Percentiles rank a stretch among this genome's conserved stretches.
These are phyloP conservation scores for Neofusicoccum cordaticola DNA, from an alignment of 2,329 filamentous ascomycete species.

Conservation along the genomic window DNA sequence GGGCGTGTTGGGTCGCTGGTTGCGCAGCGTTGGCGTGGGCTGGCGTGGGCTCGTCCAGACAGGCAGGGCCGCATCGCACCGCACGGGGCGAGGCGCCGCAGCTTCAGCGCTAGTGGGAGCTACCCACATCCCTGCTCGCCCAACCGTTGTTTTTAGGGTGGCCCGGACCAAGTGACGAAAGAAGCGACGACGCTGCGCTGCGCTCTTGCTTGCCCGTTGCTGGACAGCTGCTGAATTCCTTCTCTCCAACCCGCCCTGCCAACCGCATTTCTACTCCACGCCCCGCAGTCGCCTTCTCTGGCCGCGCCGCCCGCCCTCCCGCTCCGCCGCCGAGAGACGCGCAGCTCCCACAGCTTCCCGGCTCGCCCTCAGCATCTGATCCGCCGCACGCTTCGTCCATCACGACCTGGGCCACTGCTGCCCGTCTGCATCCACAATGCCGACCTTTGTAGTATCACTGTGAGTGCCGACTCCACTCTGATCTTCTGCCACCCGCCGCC, in stretches of 20 bases:
- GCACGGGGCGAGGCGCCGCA: not conserved
- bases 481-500: conserved; percentile 16
- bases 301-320: not conserved
- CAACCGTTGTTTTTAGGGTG: conserved; percentile 6
- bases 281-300: not conserved
- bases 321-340: not conserved
- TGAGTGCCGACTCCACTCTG: conserved; percentile 39
- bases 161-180: conserved; percentile 11
- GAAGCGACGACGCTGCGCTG: conserved; percentile 8
- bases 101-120: not conserved
- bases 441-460: conserved; percentile 60
- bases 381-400: not conserved
- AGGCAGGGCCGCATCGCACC: not conserved
- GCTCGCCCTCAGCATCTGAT: not conserved
- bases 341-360: not conserved
- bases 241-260: not conserved
- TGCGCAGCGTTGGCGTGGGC: not conserved
- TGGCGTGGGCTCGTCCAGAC: not conserved
- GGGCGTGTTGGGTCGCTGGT: not conserved
- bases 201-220: not conserved
- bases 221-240: not conserved
- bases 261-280: not conserved
- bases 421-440: conserved; percentile 44
- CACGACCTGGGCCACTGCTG: not conserved
- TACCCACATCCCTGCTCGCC: conserved; percentile 5